phyloP scores from a whole-genome alignment of 805 yeast genomes.

The Candida ficus region DNA sequence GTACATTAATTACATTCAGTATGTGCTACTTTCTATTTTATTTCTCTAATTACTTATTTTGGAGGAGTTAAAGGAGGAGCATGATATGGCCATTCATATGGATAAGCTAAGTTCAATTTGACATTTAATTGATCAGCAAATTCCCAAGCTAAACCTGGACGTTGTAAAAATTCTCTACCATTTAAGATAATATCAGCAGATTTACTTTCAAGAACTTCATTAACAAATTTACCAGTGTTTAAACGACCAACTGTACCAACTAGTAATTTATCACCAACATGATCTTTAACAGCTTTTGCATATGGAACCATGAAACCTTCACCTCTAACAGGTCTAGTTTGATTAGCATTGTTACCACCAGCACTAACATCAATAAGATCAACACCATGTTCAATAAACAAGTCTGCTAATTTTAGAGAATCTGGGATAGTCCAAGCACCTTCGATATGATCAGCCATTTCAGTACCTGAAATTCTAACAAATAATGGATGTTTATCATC shows the following conservation, averaged over 20 bases:
- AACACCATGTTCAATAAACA: slow-evolving; percentile 38
- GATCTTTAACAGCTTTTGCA: slow-evolving; percentile 39
- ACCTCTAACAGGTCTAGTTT: slow-evolving; percentile 18
- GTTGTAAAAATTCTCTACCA: slow-evolving; percentile 41
- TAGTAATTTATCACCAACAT: slow-evolving; percentile 36
- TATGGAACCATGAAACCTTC: slow-evolving; percentile 33
- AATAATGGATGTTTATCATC: slow-evolving; percentile 35
- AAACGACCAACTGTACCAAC: slow-evolving; percentile 47
- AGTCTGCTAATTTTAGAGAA: slow-evolving; percentile 31
- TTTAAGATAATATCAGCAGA: slow-evolving; percentile 43
- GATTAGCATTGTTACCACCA: slow-evolving; percentile 41
- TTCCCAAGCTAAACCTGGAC: slow-evolving; percentile 44
- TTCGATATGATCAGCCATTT: slow-evolving; percentile 13
- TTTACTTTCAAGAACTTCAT: slow-evolving; percentile 36
- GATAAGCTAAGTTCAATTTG: slow-evolving; percentile 32
- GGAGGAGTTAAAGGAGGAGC: slow-evolving; percentile 13
- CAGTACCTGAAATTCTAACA: slow-evolving; percentile 19
- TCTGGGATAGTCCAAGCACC: slow-evolving; percentile 17
- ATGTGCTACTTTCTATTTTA: no score
- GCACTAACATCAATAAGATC: slow-evolving; percentile 51
- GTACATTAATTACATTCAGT: no score
- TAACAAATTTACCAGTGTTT: slow-evolving; percentile 31
- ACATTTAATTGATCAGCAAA: slow-evolving; percentile 49
- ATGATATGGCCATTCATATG: slow-evolving; percentile 28
- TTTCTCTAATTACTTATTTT: no score